phyloP scores from a whole-genome alignment of 1,284 basidiomycete genomes.

The Trichosporon faecale region DNA sequence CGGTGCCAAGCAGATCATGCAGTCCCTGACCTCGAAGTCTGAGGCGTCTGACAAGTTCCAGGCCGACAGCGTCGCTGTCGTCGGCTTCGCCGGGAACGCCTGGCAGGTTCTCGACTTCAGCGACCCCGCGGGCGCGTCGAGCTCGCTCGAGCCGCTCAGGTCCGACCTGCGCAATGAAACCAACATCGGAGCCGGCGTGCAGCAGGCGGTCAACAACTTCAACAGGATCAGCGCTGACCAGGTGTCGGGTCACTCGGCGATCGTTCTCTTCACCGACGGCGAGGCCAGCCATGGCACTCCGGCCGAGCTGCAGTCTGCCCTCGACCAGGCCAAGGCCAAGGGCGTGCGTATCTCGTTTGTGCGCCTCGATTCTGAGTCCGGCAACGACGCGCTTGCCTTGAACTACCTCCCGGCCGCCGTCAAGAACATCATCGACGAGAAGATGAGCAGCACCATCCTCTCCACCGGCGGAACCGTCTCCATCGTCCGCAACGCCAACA shows the following conservation, averaged over 20 bases:
- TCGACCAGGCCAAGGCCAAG: background rate
- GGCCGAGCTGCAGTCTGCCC: background rate
- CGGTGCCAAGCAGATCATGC: background rate
- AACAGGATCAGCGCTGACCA: background rate
- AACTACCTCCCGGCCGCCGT: too few relatives aligned
- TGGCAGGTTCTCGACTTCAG: background rate
- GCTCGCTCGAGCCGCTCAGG: background rate
- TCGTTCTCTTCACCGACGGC: background rate
- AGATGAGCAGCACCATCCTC: background rate
- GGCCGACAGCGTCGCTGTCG: background rate
- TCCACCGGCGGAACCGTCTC: background rate
- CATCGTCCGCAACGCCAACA: background rate
- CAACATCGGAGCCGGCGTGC: background rate
- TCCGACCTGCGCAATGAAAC: background rate
- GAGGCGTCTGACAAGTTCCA: background rate
- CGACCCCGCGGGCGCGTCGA: background rate
- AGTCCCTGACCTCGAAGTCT: background rate
- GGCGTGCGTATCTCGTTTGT: background rate
- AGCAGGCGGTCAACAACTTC: background rate
- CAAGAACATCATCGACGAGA: background rate
- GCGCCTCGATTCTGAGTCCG: background rate
- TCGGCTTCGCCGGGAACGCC: background rate
- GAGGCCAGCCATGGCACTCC: background rate
- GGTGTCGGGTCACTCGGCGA: background rate
- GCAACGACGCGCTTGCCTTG: background rate